Evolutionary conservation across 1,284 basidiomycete species (phyloP).

Genomic region (Austroboletus olivaceoglutinosus): DNA sequence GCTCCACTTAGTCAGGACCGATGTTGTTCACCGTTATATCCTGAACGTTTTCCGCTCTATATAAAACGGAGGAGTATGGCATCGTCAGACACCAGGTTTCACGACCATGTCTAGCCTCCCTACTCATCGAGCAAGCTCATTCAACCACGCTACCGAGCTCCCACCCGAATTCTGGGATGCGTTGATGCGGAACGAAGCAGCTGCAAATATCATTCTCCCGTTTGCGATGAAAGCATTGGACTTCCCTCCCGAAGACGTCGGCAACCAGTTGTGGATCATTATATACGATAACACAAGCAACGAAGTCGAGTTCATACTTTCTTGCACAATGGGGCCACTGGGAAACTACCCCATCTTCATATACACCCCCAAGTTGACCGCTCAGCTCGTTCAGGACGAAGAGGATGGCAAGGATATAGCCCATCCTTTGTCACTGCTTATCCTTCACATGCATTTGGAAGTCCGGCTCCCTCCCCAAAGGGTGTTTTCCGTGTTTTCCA

Average conservation of each 20-base stretch:
- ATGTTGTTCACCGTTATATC: background rate
- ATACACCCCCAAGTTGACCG: constrained; percentile 37
- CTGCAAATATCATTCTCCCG: constrained; percentile 58
- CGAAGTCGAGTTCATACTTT: constrained; percentile 53
- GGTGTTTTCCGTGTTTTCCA: constrained; percentile 68
- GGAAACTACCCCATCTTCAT: constrained; percentile 64
- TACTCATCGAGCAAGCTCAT: background rate
- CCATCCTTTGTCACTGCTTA: constrained; percentile 37
- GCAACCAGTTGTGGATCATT: constrained; percentile 52
- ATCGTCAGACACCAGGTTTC: background rate
- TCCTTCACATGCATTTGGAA: constrained; percentile 36
- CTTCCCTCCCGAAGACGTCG: constrained; percentile 22
- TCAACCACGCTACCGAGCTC: constrained; percentile 21
- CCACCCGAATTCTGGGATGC: constrained; percentile 38
- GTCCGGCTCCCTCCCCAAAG: constrained; percentile 37
- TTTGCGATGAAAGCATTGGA: constrained; percentile 32
- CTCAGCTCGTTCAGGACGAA: constrained; percentile 27
- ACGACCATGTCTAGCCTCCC: constrained; percentile 5
- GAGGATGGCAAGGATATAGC: constrained; percentile 31
- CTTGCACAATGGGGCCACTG: constrained; percentile 52
- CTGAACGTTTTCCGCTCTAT: background rate
- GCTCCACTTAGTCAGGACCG: background rate
- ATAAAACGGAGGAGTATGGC: constrained; percentile 1
- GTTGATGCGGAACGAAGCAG: constrained; percentile 39
- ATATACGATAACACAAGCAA: constrained; percentile 29